Conservation (phyloP, 1,284 basidiomycete genomes). For the Microbotryum intermedium region DNA sequence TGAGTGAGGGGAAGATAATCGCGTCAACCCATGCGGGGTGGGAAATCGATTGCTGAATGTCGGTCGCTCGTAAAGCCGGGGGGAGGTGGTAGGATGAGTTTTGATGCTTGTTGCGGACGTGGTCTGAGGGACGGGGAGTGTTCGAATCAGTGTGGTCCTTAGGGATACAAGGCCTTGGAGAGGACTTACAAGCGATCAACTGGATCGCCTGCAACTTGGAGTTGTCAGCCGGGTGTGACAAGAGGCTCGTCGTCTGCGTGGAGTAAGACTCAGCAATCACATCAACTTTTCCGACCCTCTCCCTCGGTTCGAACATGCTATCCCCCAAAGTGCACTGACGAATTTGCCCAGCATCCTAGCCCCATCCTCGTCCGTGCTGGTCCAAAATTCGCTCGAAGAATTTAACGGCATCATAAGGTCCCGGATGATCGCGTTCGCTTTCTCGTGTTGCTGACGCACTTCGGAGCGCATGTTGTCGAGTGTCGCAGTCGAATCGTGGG, state of each 20-base stretch:
- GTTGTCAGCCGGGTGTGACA: conserved; percentile 54
- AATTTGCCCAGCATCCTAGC: too few relatives aligned
- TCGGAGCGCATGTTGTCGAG: too few relatives aligned
- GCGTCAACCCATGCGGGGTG: conserved; percentile 48
- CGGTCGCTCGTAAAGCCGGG: conserved; percentile 70
- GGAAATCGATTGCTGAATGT: conserved; percentile 74
- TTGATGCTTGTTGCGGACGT: conserved; percentile 70
- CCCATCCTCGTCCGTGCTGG: too few relatives aligned
- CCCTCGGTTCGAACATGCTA: too few relatives aligned
- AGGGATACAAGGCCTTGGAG: neutral
- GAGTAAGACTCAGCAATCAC: too few relatives aligned
- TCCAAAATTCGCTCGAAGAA: too few relatives aligned
- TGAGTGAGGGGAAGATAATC: conserved; percentile 72
- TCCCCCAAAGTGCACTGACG: too few relatives aligned
- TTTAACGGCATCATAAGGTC: too few relatives aligned
- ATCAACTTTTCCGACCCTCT: too few relatives aligned
- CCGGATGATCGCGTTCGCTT: too few relatives aligned
- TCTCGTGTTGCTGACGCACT: too few relatives aligned
- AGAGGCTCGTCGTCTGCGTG: neutral
- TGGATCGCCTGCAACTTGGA: conserved; percentile 65
- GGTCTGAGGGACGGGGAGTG: conserved; percentile 52
- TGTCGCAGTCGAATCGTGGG: too few relatives aligned
- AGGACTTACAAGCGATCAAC: conserved; percentile 55
- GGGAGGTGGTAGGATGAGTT: conserved; percentile 65
- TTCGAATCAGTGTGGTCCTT: neutral